Evolutionary conservation across 805 yeast genomes (phyloP), one percentile per base, ranked within the genome.

Genomic region (Barnettozyma botsteinii): DNA sequence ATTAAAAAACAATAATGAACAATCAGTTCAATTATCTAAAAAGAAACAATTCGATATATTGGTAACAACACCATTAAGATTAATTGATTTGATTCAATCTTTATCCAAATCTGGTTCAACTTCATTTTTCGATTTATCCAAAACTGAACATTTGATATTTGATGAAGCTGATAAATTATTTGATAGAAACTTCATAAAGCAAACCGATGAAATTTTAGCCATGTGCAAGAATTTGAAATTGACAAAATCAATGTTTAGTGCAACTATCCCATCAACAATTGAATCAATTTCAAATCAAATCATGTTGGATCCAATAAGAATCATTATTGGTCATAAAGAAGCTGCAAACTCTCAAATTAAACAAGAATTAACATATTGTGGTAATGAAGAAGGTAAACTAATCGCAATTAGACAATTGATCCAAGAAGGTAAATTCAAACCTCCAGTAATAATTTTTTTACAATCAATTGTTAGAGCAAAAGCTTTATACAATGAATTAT

Each of bases 111-210:
- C 37, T 8, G 37, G 37, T 7, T 14, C 36, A 18, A 18, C 29
- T 31, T 40, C 43, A 17, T 40, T 35, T 24, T 59, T 85, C 18
- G 79, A 77, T 48, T 69, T 91, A 31, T 62, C 77, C 6, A 63
- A 66, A 20, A 86, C 91, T n/a, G 80, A 80, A 48, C 80, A 77
- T 55, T 65, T 93, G 35, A 75, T 93, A 17, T 78, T 93, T 50
- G 99, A 93, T 69, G 99, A 93, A 64, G 98, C 97, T 9, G 99
- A 93, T 68, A 83, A 85, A 53, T 67, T 93, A 43, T 85, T 93
- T 51, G 97, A 93, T 53, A 75, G 79, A 47, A 81, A 85, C 14
- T 93, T 93, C 52, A 77, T 87, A 12, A 86, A 81, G 50, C 98
- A 93, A 66, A 84, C 96, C 1, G 99, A 93, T 60, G 80, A 77